phyloP scores from a whole-genome alignment of 345 rosid species.

The Hibiscus syriacus region DNA sequence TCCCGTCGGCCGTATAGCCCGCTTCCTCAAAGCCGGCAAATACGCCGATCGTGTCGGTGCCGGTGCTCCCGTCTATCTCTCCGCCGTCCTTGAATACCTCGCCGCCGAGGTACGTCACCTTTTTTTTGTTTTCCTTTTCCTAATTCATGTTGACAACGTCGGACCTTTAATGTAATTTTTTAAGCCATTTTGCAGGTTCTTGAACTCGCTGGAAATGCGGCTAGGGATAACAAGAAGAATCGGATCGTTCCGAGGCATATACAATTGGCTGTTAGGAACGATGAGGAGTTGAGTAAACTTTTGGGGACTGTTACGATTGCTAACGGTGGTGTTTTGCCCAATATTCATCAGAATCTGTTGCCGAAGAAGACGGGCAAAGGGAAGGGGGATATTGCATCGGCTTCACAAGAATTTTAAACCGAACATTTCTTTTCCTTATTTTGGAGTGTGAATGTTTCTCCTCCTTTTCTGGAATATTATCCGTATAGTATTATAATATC shows the following conservation, averaged over 20 bases:
- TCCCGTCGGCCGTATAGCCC: constrained; percentile 60
- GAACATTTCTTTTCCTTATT: background rate
- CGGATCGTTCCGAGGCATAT: constrained; percentile 68
- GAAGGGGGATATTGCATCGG: constrained; percentile 60
- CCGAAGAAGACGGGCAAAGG: constrained; percentile 43
- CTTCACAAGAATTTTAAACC: constrained; percentile 50
- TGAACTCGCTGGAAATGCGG: constrained; percentile 47
- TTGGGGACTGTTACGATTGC: constrained; percentile 47
- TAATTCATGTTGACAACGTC: background rate
- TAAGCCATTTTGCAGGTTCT: constrained; percentile 29
- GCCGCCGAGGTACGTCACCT: constrained; percentile 58
- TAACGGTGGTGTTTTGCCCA: constrained; percentile 66
- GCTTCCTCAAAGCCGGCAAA: constrained; percentile 56
- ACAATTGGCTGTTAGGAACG: constrained; percentile 62
- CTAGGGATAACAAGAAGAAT: constrained; percentile 73
- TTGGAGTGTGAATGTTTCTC: background rate
- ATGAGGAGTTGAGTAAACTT: constrained; percentile 40
- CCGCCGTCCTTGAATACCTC: constrained; percentile 76
- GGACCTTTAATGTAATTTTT: background rate
- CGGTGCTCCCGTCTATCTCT: constrained; percentile 68
- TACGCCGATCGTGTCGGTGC: constrained; percentile 68
- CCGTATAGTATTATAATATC: background rate
- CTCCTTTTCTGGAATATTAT: background rate
- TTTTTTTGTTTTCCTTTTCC: background rate
- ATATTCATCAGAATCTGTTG: constrained; percentile 53